These are phyloP conservation scores for Pilobolus umbonatus DNA, from an alignment of 192 early-diverging fungal species.

Conservation along the genomic window DNA sequence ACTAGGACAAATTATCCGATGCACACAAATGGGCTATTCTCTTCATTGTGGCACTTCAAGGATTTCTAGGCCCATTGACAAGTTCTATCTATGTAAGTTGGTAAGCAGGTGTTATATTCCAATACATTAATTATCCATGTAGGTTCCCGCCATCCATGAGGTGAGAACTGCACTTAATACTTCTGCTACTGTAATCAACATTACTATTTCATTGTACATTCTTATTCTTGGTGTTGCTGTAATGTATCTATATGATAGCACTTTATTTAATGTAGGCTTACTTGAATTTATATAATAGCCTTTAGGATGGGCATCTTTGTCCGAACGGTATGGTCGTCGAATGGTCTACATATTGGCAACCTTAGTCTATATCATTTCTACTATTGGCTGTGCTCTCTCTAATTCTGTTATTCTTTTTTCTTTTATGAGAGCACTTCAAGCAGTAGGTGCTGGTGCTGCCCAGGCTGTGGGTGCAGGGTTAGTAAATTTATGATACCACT, in stretches of 20 bases:
- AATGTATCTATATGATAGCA: neutral
- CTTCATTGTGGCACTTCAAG: constrained; percentile 30
- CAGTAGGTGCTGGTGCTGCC: constrained; percentile 27
- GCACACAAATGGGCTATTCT: constrained; percentile 23
- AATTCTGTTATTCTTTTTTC: constrained; percentile 20
- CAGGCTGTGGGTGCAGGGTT: constrained; percentile 35
- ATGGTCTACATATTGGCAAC: constrained; percentile 25
- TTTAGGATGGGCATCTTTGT: constrained; percentile 33
- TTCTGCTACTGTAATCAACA: constrained; percentile 23
- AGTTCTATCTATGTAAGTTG: constrained; percentile 31
- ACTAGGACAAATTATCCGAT: neutral
- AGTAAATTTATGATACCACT: neutral
- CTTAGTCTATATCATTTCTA: constrained; percentile 24
- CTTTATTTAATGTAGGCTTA: neutral
- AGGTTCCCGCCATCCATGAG: constrained; percentile 29
- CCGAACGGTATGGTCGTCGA: constrained; percentile 30
- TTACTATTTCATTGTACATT: constrained; percentile 30
- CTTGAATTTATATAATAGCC: constrained; percentile 17
- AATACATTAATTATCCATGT: neutral
- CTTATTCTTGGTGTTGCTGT: constrained; percentile 28
- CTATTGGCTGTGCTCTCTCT: constrained; percentile 29
- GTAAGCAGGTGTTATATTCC: neutral
- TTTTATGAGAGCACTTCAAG: constrained; percentile 21
- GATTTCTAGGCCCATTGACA: constrained; percentile 29
- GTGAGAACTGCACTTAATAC: constrained; percentile 18